These are phyloP conservation scores for Paraglomus occultum DNA, from an alignment of 192 early-diverging fungal genomes.

Conservation along the genomic window DNA sequence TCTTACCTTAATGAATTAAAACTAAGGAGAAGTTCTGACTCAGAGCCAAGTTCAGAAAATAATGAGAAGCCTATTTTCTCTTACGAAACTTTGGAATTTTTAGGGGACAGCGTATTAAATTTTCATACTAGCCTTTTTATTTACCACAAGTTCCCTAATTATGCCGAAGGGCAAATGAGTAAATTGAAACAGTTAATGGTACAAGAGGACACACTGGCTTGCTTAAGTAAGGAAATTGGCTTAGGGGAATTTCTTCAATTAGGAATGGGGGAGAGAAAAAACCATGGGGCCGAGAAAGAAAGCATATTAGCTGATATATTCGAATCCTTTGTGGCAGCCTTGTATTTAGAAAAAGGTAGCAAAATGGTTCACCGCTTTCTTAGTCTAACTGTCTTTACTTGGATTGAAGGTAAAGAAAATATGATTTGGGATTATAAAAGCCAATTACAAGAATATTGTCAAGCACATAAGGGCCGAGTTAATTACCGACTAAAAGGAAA, in stretches of 20 bases:
- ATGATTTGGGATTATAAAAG: slow-evolving; percentile 12
- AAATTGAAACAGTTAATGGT: slow-evolving; percentile 24
- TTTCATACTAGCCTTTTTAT: slow-evolving; percentile 8
- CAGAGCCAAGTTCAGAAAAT: too few relatives aligned
- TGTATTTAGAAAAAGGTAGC: slow-evolving; percentile 9
- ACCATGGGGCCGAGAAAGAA: not conserved
- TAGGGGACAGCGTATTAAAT: slow-evolving; percentile 15
- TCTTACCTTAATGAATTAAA: slow-evolving; percentile 9
- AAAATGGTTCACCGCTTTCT: slow-evolving; percentile 13
- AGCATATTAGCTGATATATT: slow-evolving; percentile 18
- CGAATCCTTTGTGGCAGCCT: slow-evolving; percentile 5
- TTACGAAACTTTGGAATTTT: slow-evolving; percentile 25
- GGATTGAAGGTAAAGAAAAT: slow-evolving; percentile 11
- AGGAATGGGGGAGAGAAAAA: slow-evolving; percentile 13
- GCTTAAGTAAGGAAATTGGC: slow-evolving; percentile 14
- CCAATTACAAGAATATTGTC: slow-evolving; percentile 18
- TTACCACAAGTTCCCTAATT: not conserved
- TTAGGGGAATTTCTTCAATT: slow-evolving; percentile 9
- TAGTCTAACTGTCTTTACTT: not conserved
- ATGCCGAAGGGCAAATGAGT: slow-evolving; percentile 21
- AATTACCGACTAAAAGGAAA: not conserved
- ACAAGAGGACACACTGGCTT: slow-evolving; percentile 6
- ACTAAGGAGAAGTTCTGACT: not conserved
- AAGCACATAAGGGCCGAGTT: not conserved
- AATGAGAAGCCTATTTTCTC: too few relatives aligned